Base-by-base conservation (phyloP, 768 basidiomycete genomes). In the Boletus reticulatus region DNA sequence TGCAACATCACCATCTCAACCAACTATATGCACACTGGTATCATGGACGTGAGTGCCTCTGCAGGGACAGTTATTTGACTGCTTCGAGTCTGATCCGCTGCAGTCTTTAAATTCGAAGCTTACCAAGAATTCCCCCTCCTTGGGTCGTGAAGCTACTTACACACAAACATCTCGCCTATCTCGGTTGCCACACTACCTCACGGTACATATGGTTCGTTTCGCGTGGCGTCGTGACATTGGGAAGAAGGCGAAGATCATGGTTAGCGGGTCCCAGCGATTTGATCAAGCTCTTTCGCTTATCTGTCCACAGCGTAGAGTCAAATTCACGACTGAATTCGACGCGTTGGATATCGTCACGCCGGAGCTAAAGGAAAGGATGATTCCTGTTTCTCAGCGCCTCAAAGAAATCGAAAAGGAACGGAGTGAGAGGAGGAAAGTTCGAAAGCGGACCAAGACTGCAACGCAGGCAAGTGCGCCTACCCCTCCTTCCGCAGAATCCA, bases 211-310 rank as follows among this genome's bases (percentile, higher is more conserved):
- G 89, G 94, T 95, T 13, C 89, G 97, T 45, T 99, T 98, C 71
- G 88, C 87, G 52, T 99, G 97, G 97, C 78, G 92, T 56, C 78
- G 83, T 37, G 97, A 98, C 61, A 94, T 97, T 56, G 73, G 73
- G 49, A 93, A 88, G 77, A 98, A 98, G 68, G 86, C 96, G 2
- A 98, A 99, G 75, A 96, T 98, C 69, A 94, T 99, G 96, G 89
- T 89, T 57, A 43, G 74, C 63, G 0, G 19, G 9, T 42, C 31
- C 17, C 8, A 24, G 43, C 17, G 8, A 36, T 48, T 24, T 32
- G 4, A 29, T 17, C 32, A 17, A 44, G 9, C 7, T 4, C 20
- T 45, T 17, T n/a, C 19, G 20, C 49, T 39, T 7, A 32, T 54
- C 20, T 27, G 13, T 46, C 19, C 51, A 41, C 64, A 92, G 90